phyloP scores from a whole-genome alignment of 441 rosid species.

The Gossypium davidsonii region DNA sequence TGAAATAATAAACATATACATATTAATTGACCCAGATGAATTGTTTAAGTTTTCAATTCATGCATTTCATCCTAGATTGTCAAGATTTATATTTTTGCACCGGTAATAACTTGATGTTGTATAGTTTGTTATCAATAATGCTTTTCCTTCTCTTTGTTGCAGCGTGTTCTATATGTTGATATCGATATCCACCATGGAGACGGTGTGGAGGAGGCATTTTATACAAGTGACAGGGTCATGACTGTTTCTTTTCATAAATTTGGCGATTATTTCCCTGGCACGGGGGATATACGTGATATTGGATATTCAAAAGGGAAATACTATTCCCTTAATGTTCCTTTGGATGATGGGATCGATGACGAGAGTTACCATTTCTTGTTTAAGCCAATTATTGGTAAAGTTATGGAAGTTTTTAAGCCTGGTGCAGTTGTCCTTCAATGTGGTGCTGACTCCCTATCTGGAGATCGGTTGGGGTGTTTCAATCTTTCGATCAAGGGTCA shows the following conservation, averaged over 20 bases:
- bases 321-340: slow-evolving; percentile 72
- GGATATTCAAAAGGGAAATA: slow-evolving; percentile 60
- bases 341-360: slow-evolving; percentile 74
- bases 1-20: background rate
- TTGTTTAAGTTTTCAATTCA: background rate
- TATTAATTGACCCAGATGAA: background rate
- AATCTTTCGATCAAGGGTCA: slow-evolving; percentile 49
- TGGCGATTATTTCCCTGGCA: slow-evolving; percentile 75
- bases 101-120: background rate
- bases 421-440: slow-evolving; percentile 77
- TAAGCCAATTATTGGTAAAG: slow-evolving; percentile 66
- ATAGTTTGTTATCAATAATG: slow-evolving; percentile 1
- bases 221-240: slow-evolving; percentile 73
- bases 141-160: slow-evolving; percentile 14
- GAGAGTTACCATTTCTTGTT: slow-evolving; percentile 72
- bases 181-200: slow-evolving; percentile 80
- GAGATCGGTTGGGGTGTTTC: slow-evolving; percentile 36
- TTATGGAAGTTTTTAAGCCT: slow-evolving; percentile 66
- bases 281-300: slow-evolving; percentile 61
- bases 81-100: background rate
- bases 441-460: slow-evolving; percentile 73
- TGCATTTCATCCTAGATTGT: background rate
- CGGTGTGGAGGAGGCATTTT: slow-evolving; percentile 77
- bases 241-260: slow-evolving; percentile 78
- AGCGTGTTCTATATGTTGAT: slow-evolving; percentile 78